A percentile compares a stretch with the other conserved stretches of the same genome.
Conservation (phyloP, 208 protist species). For the Leishmania lainsoni region DNA sequence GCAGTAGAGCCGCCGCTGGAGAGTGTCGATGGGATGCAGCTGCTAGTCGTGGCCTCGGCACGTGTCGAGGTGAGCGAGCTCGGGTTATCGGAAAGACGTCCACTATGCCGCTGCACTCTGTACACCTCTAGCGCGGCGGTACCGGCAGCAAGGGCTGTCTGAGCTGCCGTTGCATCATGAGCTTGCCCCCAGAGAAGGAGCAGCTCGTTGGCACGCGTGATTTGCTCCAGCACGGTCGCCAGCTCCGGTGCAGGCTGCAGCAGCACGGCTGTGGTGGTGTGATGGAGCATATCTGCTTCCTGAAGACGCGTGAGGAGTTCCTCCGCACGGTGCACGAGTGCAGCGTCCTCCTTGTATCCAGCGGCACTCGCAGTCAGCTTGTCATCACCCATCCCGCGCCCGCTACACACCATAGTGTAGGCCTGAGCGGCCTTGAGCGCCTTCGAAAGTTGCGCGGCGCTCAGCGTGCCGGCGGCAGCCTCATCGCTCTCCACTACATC, state of each 20-base stretch:
- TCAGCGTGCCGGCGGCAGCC: background rate
- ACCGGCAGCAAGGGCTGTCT: constrained; percentile 24
- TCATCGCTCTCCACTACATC: constrained; percentile 25
- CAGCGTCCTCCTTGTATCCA: constrained; percentile 19
- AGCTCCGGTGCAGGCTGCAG: constrained; percentile 39
- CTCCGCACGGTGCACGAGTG: constrained; percentile 43
- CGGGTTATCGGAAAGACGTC: background rate
- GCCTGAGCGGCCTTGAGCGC: constrained; percentile 26
- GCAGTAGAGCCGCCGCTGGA: background rate
- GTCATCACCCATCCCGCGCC: background rate
- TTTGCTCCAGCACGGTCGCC: constrained; percentile 48
- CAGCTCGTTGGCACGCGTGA: constrained; percentile 74
- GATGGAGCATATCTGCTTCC: constrained; percentile 37
- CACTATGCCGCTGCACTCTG: background rate
- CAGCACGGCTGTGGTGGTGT: constrained; percentile 27
- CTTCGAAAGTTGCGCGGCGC: constrained; percentile 22
- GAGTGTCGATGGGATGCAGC: background rate
- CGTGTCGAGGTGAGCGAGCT: background rate
- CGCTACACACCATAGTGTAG: background rate
- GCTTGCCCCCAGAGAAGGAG: constrained; percentile 47
- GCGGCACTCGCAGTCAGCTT: background rate
- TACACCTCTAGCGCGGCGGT: constrained; percentile 19
- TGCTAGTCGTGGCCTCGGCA: background rate
- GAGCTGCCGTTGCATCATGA: constrained; percentile 29
- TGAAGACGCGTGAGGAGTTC: constrained; percentile 53